These are phyloP conservation scores for Umbilicus rupestris DNA, from an alignment of 164 flowering plant genomes.

Conservation along the genomic window DNA sequence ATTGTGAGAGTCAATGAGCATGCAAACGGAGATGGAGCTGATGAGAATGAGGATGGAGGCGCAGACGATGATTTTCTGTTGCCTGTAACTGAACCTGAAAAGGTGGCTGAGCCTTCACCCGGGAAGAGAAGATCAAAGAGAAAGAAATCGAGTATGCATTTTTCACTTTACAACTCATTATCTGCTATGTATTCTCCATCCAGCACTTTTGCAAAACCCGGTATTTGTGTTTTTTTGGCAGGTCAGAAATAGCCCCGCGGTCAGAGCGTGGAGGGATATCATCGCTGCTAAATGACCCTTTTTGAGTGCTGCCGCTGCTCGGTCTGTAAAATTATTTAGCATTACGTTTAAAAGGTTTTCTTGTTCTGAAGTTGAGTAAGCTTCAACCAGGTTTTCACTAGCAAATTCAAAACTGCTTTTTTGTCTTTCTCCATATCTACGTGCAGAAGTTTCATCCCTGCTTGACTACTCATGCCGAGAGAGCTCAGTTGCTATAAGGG, in stretches of 20 bases:
- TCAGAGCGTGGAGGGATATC: background rate
- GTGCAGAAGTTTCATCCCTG: background rate
- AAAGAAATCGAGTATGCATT: background rate
- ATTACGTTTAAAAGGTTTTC: background rate
- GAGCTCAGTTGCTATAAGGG: too few species aligned
- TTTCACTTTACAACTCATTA: background rate
- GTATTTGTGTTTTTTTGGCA: background rate
- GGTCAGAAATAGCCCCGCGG: background rate
- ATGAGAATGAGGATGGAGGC: background rate
- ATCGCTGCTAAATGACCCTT: background rate
- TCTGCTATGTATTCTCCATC: background rate
- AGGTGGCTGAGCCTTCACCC: background rate
- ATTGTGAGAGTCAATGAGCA: conserved; percentile 25
- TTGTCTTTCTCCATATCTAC: background rate
- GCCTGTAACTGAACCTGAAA: background rate
- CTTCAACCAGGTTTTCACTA: background rate
- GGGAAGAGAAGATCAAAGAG: conserved; percentile 6
- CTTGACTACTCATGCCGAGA: too few species aligned
- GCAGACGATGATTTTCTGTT: background rate
- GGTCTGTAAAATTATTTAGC: background rate
- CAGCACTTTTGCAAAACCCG: too few species aligned
- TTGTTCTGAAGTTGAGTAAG: background rate
- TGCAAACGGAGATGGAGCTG: conserved; percentile 10
- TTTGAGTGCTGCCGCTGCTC: background rate
- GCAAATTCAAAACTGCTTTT: background rate